Evolutionary conservation across 2,329 filamentous ascomycete species (phyloP).

Genomic region (Pestalotiopsis sp.): DNA sequence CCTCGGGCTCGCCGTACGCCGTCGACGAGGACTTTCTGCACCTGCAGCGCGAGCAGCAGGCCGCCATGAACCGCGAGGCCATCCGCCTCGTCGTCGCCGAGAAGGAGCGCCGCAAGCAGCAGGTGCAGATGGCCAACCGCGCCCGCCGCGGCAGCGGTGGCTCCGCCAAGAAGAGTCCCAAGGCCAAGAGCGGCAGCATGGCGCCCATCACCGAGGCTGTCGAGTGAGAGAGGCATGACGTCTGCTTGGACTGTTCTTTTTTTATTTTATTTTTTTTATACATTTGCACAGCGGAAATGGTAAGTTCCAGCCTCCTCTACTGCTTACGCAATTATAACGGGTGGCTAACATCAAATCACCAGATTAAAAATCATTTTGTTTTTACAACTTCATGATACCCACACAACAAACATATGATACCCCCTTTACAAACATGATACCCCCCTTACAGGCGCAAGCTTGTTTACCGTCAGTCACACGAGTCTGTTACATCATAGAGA

Average conservation of each 20-base stretch:
- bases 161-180: constrained; percentile 48
- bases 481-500: neutral
- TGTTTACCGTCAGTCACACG: neutral
- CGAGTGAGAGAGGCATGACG: constrained; percentile 33
- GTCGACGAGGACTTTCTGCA: constrained; percentile 50
- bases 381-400: constrained; percentile 4
- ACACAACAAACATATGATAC: neutral
- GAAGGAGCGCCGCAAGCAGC: constrained; percentile 54
- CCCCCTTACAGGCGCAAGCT: constrained; percentile 4
- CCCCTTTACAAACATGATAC: neutral
- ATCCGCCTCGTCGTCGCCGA: constrained; percentile 50
- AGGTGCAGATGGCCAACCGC: constrained; percentile 37
- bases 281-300: constrained; percentile 20
- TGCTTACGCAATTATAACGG: neutral
- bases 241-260: constrained; percentile 9
- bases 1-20: constrained; percentile 41
- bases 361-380: neutral
- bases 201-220: constrained; percentile 54
- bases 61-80: constrained; percentile 50
- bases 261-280: constrained; percentile 1
- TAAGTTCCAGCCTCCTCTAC: constrained; percentile 17
- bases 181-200: constrained; percentile 50
- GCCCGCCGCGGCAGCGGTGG: constrained; percentile 30
- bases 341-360: neutral
- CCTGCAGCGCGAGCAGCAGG: constrained; percentile 50